phyloP scores from a whole-genome alignment of 192 early-diverging fungal genomes.

The Backusella westeae region DNA sequence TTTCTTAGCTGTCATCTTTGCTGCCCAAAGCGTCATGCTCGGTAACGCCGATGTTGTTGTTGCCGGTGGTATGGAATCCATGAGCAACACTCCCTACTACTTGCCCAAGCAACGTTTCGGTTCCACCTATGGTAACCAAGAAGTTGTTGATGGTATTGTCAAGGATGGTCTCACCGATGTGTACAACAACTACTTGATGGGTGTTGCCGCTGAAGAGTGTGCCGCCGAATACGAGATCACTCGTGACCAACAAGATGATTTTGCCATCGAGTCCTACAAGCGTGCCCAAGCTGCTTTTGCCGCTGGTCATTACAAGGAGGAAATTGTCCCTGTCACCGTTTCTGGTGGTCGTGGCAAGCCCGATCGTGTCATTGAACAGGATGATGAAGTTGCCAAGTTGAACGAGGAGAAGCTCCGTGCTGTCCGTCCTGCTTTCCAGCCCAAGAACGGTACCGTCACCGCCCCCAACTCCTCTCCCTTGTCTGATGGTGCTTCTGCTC shows the following conservation, averaged over 20 bases:
- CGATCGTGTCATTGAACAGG: slow-evolving; percentile 54
- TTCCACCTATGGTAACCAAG: slow-evolving; percentile 70
- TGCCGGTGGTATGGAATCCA: slow-evolving; percentile 78
- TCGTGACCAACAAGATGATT: slow-evolving; percentile 82
- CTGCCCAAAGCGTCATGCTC: slow-evolving; percentile 70
- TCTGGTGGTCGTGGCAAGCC: slow-evolving; percentile 70
- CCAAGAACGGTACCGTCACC: slow-evolving; percentile 87
- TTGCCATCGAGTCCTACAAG: slow-evolving; percentile 72
- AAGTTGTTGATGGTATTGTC: slow-evolving; percentile 73
- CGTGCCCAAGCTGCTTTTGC: slow-evolving; percentile 76
- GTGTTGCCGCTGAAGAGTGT: slow-evolving; percentile 78
- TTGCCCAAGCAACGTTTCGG: slow-evolving; percentile 77
- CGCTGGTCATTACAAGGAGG: slow-evolving; percentile 57
- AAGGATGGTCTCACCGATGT: slow-evolving; percentile 77
- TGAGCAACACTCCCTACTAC: slow-evolving; percentile 84
- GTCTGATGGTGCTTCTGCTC: slow-evolving; percentile 77
- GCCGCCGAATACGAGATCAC: slow-evolving; percentile 75
- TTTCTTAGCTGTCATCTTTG: slow-evolving; percentile 59
- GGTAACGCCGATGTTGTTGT: slow-evolving; percentile 72
- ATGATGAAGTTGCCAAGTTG: slow-evolving; percentile 72
- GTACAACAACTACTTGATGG: slow-evolving; percentile 73
- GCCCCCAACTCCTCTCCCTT: slow-evolving; percentile 85
- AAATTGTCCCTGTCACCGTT: slow-evolving; percentile 75
- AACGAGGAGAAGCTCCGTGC: slow-evolving; percentile 87
- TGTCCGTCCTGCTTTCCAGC: slow-evolving; percentile 85